Conservation (phyloP, 2,329 filamentous ascomycete species). For the Phaeoacremonium minimum region DNA sequence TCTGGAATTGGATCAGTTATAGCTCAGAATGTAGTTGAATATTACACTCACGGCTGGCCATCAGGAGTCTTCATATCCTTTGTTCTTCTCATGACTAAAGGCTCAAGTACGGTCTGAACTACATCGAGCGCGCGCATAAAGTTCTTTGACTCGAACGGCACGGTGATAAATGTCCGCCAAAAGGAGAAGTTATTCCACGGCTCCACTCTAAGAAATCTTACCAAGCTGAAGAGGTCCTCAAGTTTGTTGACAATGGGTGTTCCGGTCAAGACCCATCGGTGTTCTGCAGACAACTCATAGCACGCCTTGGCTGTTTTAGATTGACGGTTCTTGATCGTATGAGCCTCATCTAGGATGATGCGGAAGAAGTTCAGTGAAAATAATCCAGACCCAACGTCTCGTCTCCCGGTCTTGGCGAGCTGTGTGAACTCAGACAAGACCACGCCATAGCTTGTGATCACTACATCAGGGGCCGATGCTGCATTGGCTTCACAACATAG, state of each 20-base stretch:
- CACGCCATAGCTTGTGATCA: constrained; percentile 93
- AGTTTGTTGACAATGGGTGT: constrained; percentile 96
- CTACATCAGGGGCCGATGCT: constrained; percentile 74
- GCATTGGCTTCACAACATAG: constrained; percentile 74
- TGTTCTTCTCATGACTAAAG: constrained; percentile 88
- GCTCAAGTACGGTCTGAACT: constrained; percentile 93
- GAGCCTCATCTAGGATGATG: constrained; percentile 91
- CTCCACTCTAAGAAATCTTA: constrained; percentile 88
- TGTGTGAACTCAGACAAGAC: constrained; percentile 86
- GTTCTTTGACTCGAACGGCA: constrained; percentile 93
- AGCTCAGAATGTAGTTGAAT: neutral
- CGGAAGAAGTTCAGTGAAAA: constrained; percentile 95
- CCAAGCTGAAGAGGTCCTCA: constrained; percentile 89
- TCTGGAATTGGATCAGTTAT: constrained; percentile 13
- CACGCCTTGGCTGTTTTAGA: constrained; percentile 95
- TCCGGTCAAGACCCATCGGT: constrained; percentile 91
- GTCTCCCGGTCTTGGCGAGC: constrained; percentile 63
- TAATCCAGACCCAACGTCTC: constrained; percentile 63
- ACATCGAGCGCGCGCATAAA: constrained; percentile 92
- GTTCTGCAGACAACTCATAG: constrained; percentile 79
- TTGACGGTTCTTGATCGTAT: constrained; percentile 84
- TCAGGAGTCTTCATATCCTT: constrained; percentile 98
- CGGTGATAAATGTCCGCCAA: constrained; percentile 98
- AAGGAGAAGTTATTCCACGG: constrained; percentile 99
- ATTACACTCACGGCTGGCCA: constrained; percentile 45